These are phyloP conservation scores for Dothistroma septosporum DNA, from an alignment of 2,329 filamentous ascomycete species.

Conservation along the genomic window DNA sequence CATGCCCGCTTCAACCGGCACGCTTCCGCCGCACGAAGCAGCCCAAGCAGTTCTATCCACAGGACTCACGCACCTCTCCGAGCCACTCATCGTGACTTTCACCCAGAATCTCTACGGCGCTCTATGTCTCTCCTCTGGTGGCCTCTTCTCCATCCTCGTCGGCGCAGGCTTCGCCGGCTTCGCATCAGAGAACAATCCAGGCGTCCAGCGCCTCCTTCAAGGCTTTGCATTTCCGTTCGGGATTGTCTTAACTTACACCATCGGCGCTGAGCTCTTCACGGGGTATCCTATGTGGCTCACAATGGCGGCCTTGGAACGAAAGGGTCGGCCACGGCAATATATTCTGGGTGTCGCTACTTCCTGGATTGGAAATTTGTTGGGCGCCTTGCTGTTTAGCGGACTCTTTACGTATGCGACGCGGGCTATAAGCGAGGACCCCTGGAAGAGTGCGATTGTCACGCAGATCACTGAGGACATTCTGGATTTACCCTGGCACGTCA, in stretches of 20 bases:
- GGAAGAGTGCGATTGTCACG: conserved; percentile 19
- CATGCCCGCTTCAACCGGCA: conserved; percentile 18
- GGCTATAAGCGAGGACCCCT: conserved; percentile 23
- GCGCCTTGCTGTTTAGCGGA: conserved; percentile 18
- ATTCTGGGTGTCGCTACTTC: conserved; percentile 13
- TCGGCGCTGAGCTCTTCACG: conserved; percentile 31
- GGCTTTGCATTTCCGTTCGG: conserved; percentile 28
- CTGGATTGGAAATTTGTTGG: conserved; percentile 26
- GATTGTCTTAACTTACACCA: conserved; percentile 28
- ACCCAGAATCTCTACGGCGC: conserved; percentile 31
- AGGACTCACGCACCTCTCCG: conserved; percentile 26
- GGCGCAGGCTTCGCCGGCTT: conserved; percentile 20
- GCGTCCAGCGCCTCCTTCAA: conserved; percentile 25
- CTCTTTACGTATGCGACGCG: conserved; percentile 20
- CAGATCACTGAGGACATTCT: conserved; percentile 26
- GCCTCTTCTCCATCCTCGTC: conserved; percentile 23
- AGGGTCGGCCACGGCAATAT: conserved; percentile 22
- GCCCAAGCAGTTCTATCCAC: conserved; percentile 21
- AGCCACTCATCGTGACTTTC: conserved; percentile 21
- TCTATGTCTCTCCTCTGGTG: conserved; percentile 25
- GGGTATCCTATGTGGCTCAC: conserved; percentile 33
- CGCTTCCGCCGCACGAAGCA: conserved; percentile 22
- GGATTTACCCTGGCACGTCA: conserved; percentile 23
- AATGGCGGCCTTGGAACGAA: conserved; percentile 26
- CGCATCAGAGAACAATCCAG: conserved; percentile 19